A percentile compares a stretch with the other conserved stretches of the same genome.
These are phyloP conservation scores for Yamadazyma tumulicola DNA, from an alignment of 805 yeast genomes.

Conservation along the genomic window DNA sequence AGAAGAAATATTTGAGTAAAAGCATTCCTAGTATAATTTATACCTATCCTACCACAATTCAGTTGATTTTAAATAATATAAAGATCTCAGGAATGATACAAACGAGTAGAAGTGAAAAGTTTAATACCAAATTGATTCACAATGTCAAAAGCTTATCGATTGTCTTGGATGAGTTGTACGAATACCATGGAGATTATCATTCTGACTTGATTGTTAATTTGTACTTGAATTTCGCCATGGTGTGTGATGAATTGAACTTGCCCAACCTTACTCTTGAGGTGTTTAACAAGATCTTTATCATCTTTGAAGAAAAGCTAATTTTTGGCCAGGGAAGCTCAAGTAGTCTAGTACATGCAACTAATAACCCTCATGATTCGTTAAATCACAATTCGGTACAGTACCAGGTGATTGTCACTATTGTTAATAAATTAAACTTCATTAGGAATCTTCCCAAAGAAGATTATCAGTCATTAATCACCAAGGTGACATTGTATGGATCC, in stretches of 20 bases:
- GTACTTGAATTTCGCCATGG: slow-evolving; percentile 62
- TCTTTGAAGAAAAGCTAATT: slow-evolving; percentile 64
- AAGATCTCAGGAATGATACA: slow-evolving; percentile 41
- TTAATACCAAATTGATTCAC: slow-evolving; percentile 34
- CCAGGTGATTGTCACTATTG: slow-evolving; percentile 45
- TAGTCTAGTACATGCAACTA: slow-evolving; percentile 1
- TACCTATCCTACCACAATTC: slow-evolving; percentile 75
- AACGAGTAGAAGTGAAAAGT: slow-evolving; percentile 20
- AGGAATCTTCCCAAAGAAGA: slow-evolving; percentile 55
- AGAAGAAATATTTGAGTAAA: slow-evolving; percentile 46
- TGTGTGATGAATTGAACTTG: slow-evolving; percentile 74
- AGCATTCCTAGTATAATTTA: slow-evolving; percentile 56
- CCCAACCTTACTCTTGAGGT: slow-evolving; percentile 82
- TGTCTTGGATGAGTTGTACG: slow-evolving; percentile 63
- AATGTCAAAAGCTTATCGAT: slow-evolving; percentile 74
- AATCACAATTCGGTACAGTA: slow-evolving; percentile 49
- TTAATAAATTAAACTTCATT: slow-evolving; percentile 42
- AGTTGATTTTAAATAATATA: slow-evolving; percentile 56
- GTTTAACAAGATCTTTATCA: slow-evolving; percentile 80
- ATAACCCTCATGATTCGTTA: slow-evolving; percentile 33
- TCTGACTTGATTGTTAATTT: slow-evolving; percentile 43
- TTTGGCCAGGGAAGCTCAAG: slow-evolving; percentile 12
- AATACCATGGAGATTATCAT: slow-evolving; percentile 27
- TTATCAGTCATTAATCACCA: slow-evolving; percentile 78
- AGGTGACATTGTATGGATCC: slow-evolving; percentile 83